Evolutionary conservation across 345 rosid genomes (phyloP).

Genomic region (Moricandia arvensis): DNA sequence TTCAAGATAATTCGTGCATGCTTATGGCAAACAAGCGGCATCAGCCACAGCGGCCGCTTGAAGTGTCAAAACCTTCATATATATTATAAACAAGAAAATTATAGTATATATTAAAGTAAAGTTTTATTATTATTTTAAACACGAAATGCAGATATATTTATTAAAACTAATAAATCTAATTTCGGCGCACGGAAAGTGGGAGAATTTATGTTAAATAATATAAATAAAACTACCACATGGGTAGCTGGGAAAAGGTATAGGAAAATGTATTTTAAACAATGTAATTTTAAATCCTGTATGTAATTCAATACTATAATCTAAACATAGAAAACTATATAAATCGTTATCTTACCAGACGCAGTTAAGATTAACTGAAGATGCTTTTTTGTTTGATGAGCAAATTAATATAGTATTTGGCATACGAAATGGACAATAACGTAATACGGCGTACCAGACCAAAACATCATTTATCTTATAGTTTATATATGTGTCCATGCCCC

Average conservation of each 20-base stretch:
- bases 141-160: not conserved
- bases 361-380: conserved; percentile 27
- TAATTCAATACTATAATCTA: conserved; percentile 1
- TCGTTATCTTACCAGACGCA: conserved; percentile 8
- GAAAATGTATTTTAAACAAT: not conserved
- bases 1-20: conserved; percentile 11
- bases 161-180: not conserved
- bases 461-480: conserved; percentile 11
- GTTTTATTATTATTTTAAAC: not conserved
- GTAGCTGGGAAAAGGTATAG: conserved; percentile 31
- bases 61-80: conserved; percentile 18
- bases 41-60: conserved; percentile 12
- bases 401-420: not conserved
- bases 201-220: conserved; percentile 22
- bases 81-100: not conserved
- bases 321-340: not conserved
- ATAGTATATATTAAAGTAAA: not conserved
- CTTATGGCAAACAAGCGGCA: conserved; percentile 7
- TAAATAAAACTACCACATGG: conserved; percentile 33
- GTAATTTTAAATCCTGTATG: not conserved
- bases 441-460: conserved; percentile 38
- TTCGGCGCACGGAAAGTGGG: conserved; percentile 38
- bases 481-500: conserved; percentile 36
- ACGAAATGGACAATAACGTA: conserved; percentile 4
- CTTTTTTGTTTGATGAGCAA: not conserved